These are phyloP conservation scores for Monilinia fructicola DNA, from an alignment of 2,329 filamentous ascomycete species.

Conservation along the genomic window DNA sequence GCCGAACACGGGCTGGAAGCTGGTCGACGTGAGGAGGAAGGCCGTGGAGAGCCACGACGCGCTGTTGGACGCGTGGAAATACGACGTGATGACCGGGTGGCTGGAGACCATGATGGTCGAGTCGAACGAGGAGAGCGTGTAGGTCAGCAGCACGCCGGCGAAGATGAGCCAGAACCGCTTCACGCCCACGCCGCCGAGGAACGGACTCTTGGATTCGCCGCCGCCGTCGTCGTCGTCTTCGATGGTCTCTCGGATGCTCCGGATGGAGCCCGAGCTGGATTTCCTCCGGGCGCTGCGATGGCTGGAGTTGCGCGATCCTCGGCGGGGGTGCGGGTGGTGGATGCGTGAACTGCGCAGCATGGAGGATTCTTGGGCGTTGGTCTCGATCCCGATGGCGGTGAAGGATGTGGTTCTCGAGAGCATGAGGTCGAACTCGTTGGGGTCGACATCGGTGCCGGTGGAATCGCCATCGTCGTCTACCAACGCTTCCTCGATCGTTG, in stretches of 20 bases:
- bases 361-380: slow-evolving; percentile 36
- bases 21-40: slow-evolving; percentile 74
- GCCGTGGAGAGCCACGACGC: slow-evolving; percentile 82
- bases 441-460: slow-evolving; percentile 45
- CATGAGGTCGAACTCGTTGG: slow-evolving; percentile 39
- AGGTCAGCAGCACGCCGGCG: slow-evolving; percentile 55
- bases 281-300: slow-evolving; percentile 31
- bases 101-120: slow-evolving; percentile 78
- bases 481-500: slow-evolving; percentile 8
- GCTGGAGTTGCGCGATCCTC: slow-evolving; percentile 28
- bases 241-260: slow-evolving; percentile 24
- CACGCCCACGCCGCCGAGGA: slow-evolving; percentile 47
- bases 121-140: slow-evolving; percentile 67
- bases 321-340: slow-evolving; percentile 31
- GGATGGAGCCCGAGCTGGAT: slow-evolving; percentile 29
- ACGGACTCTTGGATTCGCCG: slow-evolving; percentile 32
- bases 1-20: slow-evolving; percentile 73
- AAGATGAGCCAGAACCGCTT: slow-evolving; percentile 64
- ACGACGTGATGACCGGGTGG: slow-evolving; percentile 78
- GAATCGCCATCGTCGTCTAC: slow-evolving; percentile 26
- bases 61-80: slow-evolving; percentile 74
- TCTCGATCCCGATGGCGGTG: slow-evolving; percentile 36
- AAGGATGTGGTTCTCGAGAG: slow-evolving; percentile 36
- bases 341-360: slow-evolving; percentile 38
- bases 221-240: slow-evolving; percentile 26